Evolutionary conservation across 805 yeast genomes (phyloP).

Genomic region (Cyberlindnera suaveolens): DNA sequence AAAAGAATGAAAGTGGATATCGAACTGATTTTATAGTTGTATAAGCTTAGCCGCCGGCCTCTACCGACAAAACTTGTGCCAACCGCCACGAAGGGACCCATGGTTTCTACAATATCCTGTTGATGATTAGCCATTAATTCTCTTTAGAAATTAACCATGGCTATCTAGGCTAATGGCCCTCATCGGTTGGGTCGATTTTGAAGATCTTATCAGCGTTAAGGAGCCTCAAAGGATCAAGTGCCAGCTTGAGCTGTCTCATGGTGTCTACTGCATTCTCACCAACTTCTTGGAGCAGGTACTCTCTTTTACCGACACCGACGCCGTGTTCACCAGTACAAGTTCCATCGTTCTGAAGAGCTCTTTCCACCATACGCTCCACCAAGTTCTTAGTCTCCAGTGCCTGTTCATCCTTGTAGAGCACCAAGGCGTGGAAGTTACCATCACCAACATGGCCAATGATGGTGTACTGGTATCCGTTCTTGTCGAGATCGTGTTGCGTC

Average conservation of each 20-base stretch:
- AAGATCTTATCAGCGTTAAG: conserved; percentile 79
- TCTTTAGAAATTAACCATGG: neutral
- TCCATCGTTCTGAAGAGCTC: conserved; percentile 68
- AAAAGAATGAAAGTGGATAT: no score
- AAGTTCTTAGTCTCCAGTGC: conserved; percentile 38
- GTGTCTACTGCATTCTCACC: conserved; percentile 62
- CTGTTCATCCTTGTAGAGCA: conserved; percentile 51
- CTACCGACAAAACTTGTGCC: no score
- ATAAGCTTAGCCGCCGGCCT: no score
- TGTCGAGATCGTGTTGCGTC: conserved; percentile 52
- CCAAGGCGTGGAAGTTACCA: conserved; percentile 71
- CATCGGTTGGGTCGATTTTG: conserved; percentile 53
- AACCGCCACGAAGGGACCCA: no score
- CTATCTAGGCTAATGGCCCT: conserved; percentile 3
- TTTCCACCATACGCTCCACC: conserved; percentile 54
- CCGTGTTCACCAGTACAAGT: conserved; percentile 90
- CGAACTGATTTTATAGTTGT: no score
- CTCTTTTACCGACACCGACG: conserved; percentile 72
- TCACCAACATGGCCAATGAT: conserved; percentile 81
- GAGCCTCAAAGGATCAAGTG: conserved; percentile 68
- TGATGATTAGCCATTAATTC: no score
- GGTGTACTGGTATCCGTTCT: conserved; percentile 47
- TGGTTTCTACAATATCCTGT: no score
- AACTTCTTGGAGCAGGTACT: conserved; percentile 52
- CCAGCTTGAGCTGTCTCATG: conserved; percentile 68